Percentiles rank a stretch among this genome's conserved stretches.
phyloP scores from a whole-genome alignment of 2,329 filamentous ascomycete genomes.

The Paracoccidioides brasiliensis region DNA sequence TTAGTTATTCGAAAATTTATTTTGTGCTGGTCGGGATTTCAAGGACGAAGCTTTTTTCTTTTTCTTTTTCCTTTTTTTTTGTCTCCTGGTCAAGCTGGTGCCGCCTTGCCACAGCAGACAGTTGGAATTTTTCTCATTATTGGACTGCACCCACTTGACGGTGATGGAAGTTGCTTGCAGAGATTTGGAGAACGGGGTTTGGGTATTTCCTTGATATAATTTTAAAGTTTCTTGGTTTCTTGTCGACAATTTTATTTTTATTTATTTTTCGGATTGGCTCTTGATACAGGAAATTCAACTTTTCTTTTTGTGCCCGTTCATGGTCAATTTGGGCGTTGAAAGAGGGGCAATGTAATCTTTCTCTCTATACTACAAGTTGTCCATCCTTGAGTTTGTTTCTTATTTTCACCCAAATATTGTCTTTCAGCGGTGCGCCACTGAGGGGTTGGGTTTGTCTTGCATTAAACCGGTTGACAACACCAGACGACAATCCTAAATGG shows the following conservation, averaged over 20 bases:
- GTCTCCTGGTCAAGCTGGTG: neutral
- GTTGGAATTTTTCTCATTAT: neutral
- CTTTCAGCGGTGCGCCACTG: neutral
- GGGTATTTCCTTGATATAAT: neutral
- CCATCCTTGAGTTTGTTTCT: neutral
- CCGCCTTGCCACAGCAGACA: neutral
- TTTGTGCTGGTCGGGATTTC: neutral
- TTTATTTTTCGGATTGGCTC: too few relatives aligned
- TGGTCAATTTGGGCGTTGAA: neutral
- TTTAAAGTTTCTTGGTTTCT: neutral
- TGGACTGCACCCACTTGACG: neutral
- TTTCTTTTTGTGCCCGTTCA: neutral
- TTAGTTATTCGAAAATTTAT: neutral
- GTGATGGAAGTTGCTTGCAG: neutral
- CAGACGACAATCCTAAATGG: neutral
- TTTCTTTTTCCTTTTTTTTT: neutral
- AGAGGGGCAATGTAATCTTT: neutral
- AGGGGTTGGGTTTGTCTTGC: neutral
- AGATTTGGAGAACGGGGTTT: neutral
- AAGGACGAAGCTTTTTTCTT: neutral
- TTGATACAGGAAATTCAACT: neutral
- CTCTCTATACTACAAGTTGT: too few relatives aligned
- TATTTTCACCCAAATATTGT: neutral
- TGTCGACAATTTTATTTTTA: too few relatives aligned
- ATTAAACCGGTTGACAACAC: neutral